A percentile compares a stretch with the other conserved stretches of the same genome.
Evolutionary conservation across 2,329 filamentous ascomycete genomes (phyloP).

Genomic region (Mycosphaerella arachidis): DNA sequence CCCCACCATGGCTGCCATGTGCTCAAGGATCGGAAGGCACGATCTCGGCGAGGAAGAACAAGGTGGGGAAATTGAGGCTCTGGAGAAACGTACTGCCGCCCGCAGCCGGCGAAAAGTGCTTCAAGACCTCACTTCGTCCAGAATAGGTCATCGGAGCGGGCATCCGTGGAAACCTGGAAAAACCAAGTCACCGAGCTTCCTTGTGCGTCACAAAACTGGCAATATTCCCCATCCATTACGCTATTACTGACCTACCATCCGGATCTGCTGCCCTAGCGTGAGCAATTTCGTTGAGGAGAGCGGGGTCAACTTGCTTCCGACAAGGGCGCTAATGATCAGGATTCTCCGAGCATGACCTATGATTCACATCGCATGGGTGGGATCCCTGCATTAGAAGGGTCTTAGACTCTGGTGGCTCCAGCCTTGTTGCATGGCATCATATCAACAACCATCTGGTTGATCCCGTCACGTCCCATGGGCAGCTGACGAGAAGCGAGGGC

Average conservation of each 20-base stretch:
- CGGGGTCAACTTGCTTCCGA: conserved; percentile 9
- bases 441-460: background rate
- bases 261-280: background rate
- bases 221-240: conserved; percentile 5
- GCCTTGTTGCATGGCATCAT: conserved; percentile 5
- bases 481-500: background rate
- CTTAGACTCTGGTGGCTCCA: conserved; percentile 8
- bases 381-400: conserved; percentile 1
- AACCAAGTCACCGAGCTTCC: conserved; percentile 1
- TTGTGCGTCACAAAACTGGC: background rate
- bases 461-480: background rate
- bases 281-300: background rate
- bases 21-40: background rate
- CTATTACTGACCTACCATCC: background rate
- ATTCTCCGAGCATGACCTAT: conserved; percentile 21
- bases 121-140: background rate
- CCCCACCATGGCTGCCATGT: background rate
- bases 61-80: background rate
- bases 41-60: background rate
- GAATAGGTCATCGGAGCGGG: background rate
- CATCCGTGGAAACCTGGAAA: background rate
- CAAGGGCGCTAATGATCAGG: conserved; percentile 1
- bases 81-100: background rate
- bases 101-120: background rate
- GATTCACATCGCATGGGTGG: conserved; percentile 12